Percentiles rank a stretch among this genome's conserved stretches.
phyloP scores from a whole-genome alignment of 2,329 filamentous ascomycete genomes.

The Aspergillus felis region DNA sequence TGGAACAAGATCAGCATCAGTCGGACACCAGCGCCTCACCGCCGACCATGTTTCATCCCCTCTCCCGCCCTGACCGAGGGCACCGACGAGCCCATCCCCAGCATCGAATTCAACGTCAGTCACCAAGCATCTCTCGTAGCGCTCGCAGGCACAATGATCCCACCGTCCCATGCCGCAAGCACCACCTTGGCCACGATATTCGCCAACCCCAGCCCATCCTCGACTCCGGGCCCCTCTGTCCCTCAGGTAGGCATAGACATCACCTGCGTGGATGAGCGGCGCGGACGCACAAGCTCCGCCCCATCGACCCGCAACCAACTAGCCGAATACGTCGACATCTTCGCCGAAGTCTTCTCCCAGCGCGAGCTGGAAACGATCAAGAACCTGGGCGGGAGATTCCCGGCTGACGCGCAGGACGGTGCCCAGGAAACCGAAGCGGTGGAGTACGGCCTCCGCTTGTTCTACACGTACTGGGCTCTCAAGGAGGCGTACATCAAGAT shows the following conservation, averaged over 20 bases:
- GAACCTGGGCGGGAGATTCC: slow-evolving; percentile 22
- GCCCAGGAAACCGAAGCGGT: slow-evolving; percentile 33
- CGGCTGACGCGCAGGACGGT: slow-evolving; percentile 9
- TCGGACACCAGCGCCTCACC: slow-evolving; percentile 46
- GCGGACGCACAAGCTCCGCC: slow-evolving; percentile 46
- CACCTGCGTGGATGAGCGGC: slow-evolving; percentile 56
- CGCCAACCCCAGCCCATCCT: slow-evolving; percentile 5
- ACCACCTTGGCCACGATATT: not conserved
- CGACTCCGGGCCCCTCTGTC: slow-evolving; percentile 8
- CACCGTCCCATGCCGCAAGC: not conserved
- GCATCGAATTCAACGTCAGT: slow-evolving; percentile 61
- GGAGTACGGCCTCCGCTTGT: slow-evolving; percentile 56
- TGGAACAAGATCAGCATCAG: slow-evolving; percentile 56
- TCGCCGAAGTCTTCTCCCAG: slow-evolving; percentile 56
- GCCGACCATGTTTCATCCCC: slow-evolving; percentile 53
- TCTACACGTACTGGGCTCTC: slow-evolving; percentile 62
- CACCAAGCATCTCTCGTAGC: slow-evolving; percentile 62
- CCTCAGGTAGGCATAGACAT: slow-evolving; percentile 58
- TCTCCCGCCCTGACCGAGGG: slow-evolving; percentile 16
- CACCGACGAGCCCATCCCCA: slow-evolving; percentile 10
- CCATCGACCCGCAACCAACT: slow-evolving; percentile 50
- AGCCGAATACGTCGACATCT: slow-evolving; percentile 57
- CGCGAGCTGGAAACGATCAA: slow-evolving; percentile 56
- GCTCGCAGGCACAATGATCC: slow-evolving; percentile 48
- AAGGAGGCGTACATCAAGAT: slow-evolving; percentile 67